phyloP scores from a whole-genome alignment of 2,329 filamentous ascomycete genomes.

The Amylocarpus encephaloides region DNA sequence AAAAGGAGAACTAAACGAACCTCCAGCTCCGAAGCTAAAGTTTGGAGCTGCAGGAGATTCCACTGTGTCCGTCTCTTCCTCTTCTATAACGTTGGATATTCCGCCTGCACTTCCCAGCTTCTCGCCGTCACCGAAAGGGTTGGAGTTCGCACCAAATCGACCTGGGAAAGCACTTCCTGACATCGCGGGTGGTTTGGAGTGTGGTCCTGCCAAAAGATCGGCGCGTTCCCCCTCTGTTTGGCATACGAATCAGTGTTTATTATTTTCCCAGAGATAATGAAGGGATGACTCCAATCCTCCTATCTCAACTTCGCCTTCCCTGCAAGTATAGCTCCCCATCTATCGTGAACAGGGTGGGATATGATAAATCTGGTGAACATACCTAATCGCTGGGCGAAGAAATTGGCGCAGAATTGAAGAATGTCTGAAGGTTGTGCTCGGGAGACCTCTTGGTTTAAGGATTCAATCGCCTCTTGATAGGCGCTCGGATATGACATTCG shows the following conservation, averaged over 20 bases:
- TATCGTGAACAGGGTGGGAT: not conserved
- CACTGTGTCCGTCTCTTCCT: slow-evolving; percentile 68
- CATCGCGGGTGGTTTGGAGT: slow-evolving; percentile 44
- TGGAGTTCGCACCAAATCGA: slow-evolving; percentile 59
- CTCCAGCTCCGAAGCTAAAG: slow-evolving; percentile 42
- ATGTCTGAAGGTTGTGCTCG: slow-evolving; percentile 55
- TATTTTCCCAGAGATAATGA: too few species aligned
- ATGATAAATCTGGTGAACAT: not conserved
- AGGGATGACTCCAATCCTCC: not conserved
- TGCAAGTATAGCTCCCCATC: too few species aligned
- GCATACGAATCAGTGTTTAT: not conserved
- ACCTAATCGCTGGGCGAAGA: slow-evolving; percentile 55
- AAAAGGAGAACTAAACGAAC: slow-evolving; percentile 31
- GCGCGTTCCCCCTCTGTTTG: slow-evolving; percentile 51
- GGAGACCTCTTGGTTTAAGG: slow-evolving; percentile 55
- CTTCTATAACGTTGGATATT: slow-evolving; percentile 40
- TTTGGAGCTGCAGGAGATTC: slow-evolving; percentile 65
- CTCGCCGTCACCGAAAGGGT: slow-evolving; percentile 58
- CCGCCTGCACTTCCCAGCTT: slow-evolving; percentile 45
- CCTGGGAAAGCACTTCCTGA: slow-evolving; percentile 72
- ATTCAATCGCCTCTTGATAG: slow-evolving; percentile 57
- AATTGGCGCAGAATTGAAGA: slow-evolving; percentile 65
- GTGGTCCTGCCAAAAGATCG: slow-evolving; percentile 45
- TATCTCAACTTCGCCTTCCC: not conserved
- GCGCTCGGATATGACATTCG: slow-evolving; percentile 44